Percentiles rank a stretch among this genome's conserved stretches.
These are phyloP conservation scores for Synchytrium microbalum DNA, from an alignment of 371 early-diverging fungal genomes.

Conservation along the genomic window DNA sequence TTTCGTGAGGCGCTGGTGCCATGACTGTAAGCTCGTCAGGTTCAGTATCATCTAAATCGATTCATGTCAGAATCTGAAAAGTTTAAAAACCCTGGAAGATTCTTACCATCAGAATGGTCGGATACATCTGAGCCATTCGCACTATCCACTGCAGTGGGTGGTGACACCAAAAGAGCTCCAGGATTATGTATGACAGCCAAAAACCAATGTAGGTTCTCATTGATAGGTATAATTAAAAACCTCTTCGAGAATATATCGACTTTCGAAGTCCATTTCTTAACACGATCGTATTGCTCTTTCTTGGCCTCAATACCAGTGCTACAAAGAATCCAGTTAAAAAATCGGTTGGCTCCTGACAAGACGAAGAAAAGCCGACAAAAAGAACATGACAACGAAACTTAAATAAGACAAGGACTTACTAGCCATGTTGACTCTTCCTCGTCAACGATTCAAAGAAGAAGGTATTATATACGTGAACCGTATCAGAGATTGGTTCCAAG, in stretches of 20 bases:
- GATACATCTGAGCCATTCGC: too few relatives aligned
- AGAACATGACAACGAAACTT: not conserved
- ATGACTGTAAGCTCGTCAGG: too few relatives aligned
- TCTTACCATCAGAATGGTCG: too few relatives aligned
- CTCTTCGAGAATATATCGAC: constrained; percentile 51
- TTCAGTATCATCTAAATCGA: too few relatives aligned
- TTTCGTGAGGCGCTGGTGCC: too few relatives aligned
- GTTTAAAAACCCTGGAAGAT: too few relatives aligned
- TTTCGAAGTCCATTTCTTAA: constrained; percentile 54
- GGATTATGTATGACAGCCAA: constrained; percentile 57
- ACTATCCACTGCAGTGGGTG: not conserved
- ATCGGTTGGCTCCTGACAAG: too few relatives aligned
- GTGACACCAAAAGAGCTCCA: constrained; percentile 23
- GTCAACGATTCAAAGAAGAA: constrained; percentile 54
- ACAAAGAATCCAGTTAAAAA: not conserved
- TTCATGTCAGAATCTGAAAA: too few relatives aligned
- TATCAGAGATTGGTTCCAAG: constrained; percentile 17
- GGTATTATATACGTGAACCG: constrained; percentile 49
- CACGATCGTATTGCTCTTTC: constrained; percentile 29
- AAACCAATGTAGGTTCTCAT: constrained; percentile 67
- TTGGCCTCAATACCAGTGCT: not conserved
- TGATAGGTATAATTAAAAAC: constrained; percentile 58
- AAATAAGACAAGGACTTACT: constrained; percentile 7
- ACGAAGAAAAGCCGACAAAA: constrained; percentile 1
- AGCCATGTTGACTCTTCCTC: constrained; percentile 14